Percentiles rank a stretch among this genome's conserved stretches.
phyloP scores from a whole-genome alignment of 768 basidiomycete species.

The Ramaria rubella region DNA sequence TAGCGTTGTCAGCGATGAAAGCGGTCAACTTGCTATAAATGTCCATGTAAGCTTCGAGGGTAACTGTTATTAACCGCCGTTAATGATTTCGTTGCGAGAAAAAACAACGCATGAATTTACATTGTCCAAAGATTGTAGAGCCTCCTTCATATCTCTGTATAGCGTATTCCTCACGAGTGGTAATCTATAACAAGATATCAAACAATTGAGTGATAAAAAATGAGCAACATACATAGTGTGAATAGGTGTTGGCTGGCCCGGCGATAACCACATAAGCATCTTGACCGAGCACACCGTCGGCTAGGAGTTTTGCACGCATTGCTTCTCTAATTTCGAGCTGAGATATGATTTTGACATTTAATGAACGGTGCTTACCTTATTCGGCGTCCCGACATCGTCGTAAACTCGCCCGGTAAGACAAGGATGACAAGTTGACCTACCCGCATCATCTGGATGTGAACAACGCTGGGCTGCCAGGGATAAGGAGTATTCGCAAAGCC shows the following conservation, averaged over 20 bases:
- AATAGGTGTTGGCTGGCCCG: conserved; percentile 79
- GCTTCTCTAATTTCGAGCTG: conserved; percentile 44
- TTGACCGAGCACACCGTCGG: conserved; percentile 52
- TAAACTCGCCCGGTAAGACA: conserved; percentile 71
- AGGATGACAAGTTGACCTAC: conserved; percentile 71
- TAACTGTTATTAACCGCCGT: conserved; percentile 34
- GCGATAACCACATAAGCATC: conserved; percentile 72
- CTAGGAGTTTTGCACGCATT: conserved; percentile 56
- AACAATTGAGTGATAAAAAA: not conserved
- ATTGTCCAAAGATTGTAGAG: conserved; percentile 68
- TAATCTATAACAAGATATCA: conserved; percentile 11
- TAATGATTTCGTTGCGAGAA: conserved; percentile 1
- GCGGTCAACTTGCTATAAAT: conserved; percentile 63
- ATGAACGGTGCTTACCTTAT: conserved; percentile 44
- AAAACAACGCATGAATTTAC: conserved; percentile 36
- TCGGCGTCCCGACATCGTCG: conserved; percentile 76
- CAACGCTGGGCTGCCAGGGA: conserved; percentile 66
- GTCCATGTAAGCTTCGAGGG: conserved; percentile 75
- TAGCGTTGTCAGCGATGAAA: conserved; percentile 41
- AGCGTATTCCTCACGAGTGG: conserved; percentile 66
- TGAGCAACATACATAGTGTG: conserved; percentile 46
- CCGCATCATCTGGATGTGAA: conserved; percentile 72
- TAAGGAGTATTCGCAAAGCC: conserved; percentile 64
- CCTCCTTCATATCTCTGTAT: conserved; percentile 79
- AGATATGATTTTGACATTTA: not conserved